phyloP scores from a whole-genome alignment of 2,329 filamentous ascomycete genomes.

The Monosporascus sp. region DNA sequence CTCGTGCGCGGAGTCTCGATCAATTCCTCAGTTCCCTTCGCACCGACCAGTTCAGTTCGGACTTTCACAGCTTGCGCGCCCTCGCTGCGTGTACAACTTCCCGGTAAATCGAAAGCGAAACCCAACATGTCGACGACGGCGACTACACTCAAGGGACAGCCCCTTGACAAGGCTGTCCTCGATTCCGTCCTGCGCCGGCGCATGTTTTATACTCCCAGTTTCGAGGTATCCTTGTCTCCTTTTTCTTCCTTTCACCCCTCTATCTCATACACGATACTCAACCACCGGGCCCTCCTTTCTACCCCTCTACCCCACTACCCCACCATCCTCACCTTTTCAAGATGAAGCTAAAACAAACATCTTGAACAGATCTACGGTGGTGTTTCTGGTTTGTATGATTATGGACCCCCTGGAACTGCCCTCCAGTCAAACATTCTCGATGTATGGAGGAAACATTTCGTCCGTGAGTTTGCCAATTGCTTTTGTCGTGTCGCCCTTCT shows the following conservation, averaged over 20 bases:
- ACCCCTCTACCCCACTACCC: background rate
- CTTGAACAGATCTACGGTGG: slow-evolving; percentile 69
- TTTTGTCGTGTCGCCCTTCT: slow-evolving; percentile 56
- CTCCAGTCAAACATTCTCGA: slow-evolving; percentile 86
- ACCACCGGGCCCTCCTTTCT: background rate
- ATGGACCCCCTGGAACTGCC: slow-evolving; percentile 82
- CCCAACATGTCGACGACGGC: slow-evolving; percentile 44
- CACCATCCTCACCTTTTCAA: background rate
- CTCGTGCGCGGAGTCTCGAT: background rate
- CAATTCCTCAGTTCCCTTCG: background rate
- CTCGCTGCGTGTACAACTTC: background rate
- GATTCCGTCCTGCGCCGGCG: slow-evolving; percentile 83
- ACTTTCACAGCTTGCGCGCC: background rate
- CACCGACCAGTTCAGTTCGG: background rate
- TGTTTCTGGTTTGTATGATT: slow-evolving; percentile 86
- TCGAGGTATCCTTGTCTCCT: slow-evolving; percentile 47
- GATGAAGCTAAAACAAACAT: background rate
- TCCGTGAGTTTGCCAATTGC: slow-evolving; percentile 42
- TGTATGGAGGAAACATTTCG: slow-evolving; percentile 87
- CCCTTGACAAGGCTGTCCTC: slow-evolving; percentile 75
- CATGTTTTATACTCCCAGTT: slow-evolving; percentile 91
- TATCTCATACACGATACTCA: background rate
- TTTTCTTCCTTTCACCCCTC: background rate
- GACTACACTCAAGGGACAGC: slow-evolving; percentile 83
- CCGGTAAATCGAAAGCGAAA: background rate